These are phyloP conservation scores for Arctium lappa DNA, from an alignment of 129 eudicot species.

Conservation along the genomic window DNA sequence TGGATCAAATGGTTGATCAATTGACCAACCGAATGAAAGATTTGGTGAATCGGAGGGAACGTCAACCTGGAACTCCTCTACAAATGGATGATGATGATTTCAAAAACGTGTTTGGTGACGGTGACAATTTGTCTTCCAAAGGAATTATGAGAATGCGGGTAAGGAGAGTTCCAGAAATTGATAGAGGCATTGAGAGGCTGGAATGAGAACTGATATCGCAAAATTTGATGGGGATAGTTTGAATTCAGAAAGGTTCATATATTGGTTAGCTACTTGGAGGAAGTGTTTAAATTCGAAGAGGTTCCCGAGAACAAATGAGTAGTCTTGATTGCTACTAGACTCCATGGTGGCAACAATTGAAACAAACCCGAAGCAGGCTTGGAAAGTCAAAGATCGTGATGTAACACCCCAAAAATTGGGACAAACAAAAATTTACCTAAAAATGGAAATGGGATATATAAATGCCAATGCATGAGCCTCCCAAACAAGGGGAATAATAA, in stretches of 20 bases:
- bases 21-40: too few relatives aligned
- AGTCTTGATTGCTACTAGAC: neutral
- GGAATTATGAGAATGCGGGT: neutral
- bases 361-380: neutral
- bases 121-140: neutral
- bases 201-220: neutral
- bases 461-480: too few relatives aligned
- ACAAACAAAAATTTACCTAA: too few relatives aligned
- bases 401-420: too few relatives aligned
- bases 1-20: too few relatives aligned
- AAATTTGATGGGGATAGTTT: neutral
- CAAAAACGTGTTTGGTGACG: neutral
- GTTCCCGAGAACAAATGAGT: neutral
- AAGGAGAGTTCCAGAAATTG: neutral
- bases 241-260: neutral
- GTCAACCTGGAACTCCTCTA: too few relatives aligned
- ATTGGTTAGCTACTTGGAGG: neutral
- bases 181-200: neutral
- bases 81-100: neutral
- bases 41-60: too few relatives aligned
- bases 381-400: neutral
- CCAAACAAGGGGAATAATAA: too few relatives aligned
- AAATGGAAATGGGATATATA: too few relatives aligned
- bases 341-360: neutral
- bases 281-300: neutral